Evolutionary conservation across 1,139 yeast genomes (phyloP).

Genomic region (Debaryomyces fabryi): DNA sequence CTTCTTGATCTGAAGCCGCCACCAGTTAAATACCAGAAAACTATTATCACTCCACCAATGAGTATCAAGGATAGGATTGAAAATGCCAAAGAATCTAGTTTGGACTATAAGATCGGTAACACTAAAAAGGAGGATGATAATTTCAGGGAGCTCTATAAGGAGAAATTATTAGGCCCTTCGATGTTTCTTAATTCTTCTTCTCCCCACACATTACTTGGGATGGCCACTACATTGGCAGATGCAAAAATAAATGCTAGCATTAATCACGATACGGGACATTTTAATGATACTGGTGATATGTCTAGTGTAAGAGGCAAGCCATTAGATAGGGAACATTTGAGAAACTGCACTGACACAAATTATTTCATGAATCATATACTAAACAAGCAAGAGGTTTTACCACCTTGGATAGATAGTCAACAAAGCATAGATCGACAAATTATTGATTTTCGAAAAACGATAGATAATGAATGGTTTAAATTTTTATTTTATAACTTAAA

Average conservation of each 20-base stretch:
- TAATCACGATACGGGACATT: slow-evolving; percentile 62
- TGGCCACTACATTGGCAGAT: slow-evolving; percentile 69
- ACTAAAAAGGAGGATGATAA: slow-evolving; percentile 44
- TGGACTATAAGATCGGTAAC: slow-evolving; percentile 63
- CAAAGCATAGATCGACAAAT: slow-evolving; percentile 55
- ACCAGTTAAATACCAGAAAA: slow-evolving; percentile 34
- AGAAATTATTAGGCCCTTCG: slow-evolving; percentile 62
- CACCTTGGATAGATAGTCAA: slow-evolving; percentile 90
- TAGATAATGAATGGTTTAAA: slow-evolving; percentile 49
- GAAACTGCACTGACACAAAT: slow-evolving; percentile 50
- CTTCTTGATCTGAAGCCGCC: slow-evolving; percentile 58
- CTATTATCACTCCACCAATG: slow-evolving; percentile 30
- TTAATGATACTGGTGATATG: slow-evolving; percentile 49
- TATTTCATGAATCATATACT: slow-evolving; percentile 57
- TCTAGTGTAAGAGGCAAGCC: slow-evolving; percentile 63
- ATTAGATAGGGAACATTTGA: slow-evolving; percentile 57
- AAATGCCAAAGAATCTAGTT: slow-evolving; percentile 63
- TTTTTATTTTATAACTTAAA: slow-evolving; percentile 33
- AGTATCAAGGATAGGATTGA: slow-evolving; percentile 43
- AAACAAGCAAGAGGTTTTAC: slow-evolving; percentile 74
- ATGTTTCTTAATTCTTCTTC: slow-evolving; percentile 44
- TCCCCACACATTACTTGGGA: slow-evolving; percentile 42
- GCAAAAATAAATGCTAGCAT: slow-evolving; percentile 74
- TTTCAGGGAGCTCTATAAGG: slow-evolving; percentile 65
- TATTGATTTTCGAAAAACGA: slow-evolving; percentile 42